Percentiles rank a stretch among this genome's conserved stretches.
These are phyloP conservation scores for Truncatella angustata DNA, from an alignment of 2,329 filamentous ascomycete species.

Conservation along the genomic window DNA sequence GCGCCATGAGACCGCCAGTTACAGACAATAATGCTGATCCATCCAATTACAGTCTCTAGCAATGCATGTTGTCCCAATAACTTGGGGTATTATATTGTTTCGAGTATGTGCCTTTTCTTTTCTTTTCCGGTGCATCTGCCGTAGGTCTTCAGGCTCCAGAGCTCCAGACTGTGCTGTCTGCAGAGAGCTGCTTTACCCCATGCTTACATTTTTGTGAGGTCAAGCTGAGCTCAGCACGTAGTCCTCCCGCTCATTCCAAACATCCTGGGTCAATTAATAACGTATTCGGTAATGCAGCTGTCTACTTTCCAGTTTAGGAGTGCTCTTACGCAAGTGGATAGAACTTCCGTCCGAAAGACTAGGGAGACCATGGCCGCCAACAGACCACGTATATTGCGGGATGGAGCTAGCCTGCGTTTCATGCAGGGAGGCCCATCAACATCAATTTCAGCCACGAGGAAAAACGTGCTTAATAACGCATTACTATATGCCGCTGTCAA, in stretches of 20 bases:
- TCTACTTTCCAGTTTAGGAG: not conserved
- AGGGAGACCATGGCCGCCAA: not conserved
- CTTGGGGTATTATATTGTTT: not conserved
- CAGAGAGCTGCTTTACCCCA: not conserved
- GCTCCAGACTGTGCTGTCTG: too few species aligned
- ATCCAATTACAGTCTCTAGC: too few species aligned
- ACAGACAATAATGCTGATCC: not conserved
- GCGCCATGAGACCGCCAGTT: not conserved
- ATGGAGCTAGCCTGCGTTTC: not conserved
- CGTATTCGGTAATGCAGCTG: not conserved
- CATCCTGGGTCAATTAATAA: not conserved
- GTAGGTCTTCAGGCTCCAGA: too few species aligned
- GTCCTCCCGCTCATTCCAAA: not conserved
- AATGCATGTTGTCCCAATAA: too few species aligned
- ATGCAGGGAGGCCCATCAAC: not conserved
- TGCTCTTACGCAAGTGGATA: not conserved
- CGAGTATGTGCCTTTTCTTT: too few species aligned
- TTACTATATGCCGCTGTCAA: not conserved
- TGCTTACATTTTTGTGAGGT: not conserved
- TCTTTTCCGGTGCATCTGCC: too few species aligned
- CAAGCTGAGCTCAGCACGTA: not conserved
- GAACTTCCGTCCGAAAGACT: conserved; percentile 1
- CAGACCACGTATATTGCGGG: not conserved
- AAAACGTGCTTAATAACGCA: conserved; percentile 1
- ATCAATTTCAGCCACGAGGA: conserved; percentile 1